Evolutionary conservation across 495 filamentous ascomycete species (phyloP).

Genomic region (Aspergillus kassunensis): DNA sequence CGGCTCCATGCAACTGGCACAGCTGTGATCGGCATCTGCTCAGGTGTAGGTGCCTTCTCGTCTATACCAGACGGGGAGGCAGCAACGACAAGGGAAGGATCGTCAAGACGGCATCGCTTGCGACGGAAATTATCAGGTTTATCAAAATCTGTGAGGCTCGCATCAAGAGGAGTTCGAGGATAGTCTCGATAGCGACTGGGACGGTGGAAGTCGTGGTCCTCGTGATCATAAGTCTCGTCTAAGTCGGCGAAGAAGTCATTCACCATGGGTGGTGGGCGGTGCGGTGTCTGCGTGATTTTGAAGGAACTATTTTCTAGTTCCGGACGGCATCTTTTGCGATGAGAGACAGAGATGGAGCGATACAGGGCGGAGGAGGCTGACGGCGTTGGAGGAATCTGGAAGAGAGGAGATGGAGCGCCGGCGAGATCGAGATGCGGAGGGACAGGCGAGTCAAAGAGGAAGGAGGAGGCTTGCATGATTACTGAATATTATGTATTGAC

Average conservation of each 20-base stretch:
- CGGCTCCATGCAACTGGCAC: slow-evolving; percentile 39
- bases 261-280: slow-evolving; percentile 56
- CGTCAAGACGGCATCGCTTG: slow-evolving; percentile 38
- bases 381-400: slow-evolving; percentile 64
- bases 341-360: slow-evolving; percentile 50
- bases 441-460: slow-evolving; percentile 49
- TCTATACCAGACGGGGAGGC: slow-evolving; percentile 15
- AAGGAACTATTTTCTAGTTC: slow-evolving; percentile 23
- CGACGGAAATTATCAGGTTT: slow-evolving; percentile 26
- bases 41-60: slow-evolving; percentile 18
- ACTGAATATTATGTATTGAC: slow-evolving; percentile 15
- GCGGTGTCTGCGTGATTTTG: slow-evolving; percentile 21
- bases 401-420: slow-evolving; percentile 56
- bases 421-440: slow-evolving; percentile 52
- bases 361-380: slow-evolving; percentile 59
- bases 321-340: slow-evolving; percentile 40
- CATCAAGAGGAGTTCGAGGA: slow-evolving; percentile 31
- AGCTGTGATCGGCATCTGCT: slow-evolving; percentile 20
- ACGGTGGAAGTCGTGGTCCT: slow-evolving; percentile 28
- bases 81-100: slow-evolving; percentile 23
- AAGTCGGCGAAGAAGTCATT: slow-evolving; percentile 29
- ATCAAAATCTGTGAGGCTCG: slow-evolving; percentile 25
- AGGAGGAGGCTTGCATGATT: slow-evolving; percentile 45
- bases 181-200: slow-evolving; percentile 44
- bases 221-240: slow-evolving; percentile 23